A percentile compares a stretch with the other conserved stretches of the same genome.
phyloP scores from a whole-genome alignment of 768 basidiomycete genomes.

The Tricholoma terreum region DNA sequence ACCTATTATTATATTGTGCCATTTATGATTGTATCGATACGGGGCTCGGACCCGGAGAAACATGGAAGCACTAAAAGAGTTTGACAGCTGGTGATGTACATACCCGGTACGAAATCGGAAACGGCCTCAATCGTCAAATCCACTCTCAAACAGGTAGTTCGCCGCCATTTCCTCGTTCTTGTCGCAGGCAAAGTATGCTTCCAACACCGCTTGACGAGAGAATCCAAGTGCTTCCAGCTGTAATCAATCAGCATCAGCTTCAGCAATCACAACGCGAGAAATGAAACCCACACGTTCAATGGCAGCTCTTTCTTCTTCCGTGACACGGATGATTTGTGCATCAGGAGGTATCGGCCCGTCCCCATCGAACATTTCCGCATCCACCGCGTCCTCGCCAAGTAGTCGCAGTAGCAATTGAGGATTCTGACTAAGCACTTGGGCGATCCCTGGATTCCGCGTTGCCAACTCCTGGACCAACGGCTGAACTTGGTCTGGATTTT shows the following conservation, averaged over 20 bases:
- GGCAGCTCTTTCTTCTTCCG: constrained; percentile 83
- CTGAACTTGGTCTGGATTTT: constrained; percentile 80
- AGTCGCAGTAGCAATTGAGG: constrained; percentile 68
- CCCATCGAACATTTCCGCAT: constrained; percentile 11
- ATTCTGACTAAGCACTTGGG: constrained; percentile 62
- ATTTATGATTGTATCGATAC: background rate
- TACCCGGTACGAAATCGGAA: background rate
- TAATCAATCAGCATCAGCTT: background rate
- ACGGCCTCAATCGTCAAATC: constrained; percentile 46
- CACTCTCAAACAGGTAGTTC: constrained; percentile 83
- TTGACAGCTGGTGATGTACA: background rate
- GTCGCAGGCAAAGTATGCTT: constrained; percentile 94
- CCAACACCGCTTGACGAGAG: constrained; percentile 70
- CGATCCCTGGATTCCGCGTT: constrained; percentile 69
- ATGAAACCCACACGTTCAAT: constrained; percentile 74
- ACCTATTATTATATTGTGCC: background rate
- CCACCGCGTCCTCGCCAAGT: constrained; percentile 46
- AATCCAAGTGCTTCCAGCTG: constrained; percentile 90
- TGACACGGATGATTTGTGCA: constrained; percentile 69
- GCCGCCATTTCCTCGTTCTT: constrained; percentile 97
- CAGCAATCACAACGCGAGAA: background rate
- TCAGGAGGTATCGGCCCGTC: constrained; percentile 46
- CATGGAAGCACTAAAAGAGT: background rate
- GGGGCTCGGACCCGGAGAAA: background rate
- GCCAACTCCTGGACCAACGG: constrained; percentile 82